Evolutionary conservation across 148 eudicot genomes (phyloP), one percentile per base, ranked within the genome.

Genomic region (Cornus suecica): DNA sequence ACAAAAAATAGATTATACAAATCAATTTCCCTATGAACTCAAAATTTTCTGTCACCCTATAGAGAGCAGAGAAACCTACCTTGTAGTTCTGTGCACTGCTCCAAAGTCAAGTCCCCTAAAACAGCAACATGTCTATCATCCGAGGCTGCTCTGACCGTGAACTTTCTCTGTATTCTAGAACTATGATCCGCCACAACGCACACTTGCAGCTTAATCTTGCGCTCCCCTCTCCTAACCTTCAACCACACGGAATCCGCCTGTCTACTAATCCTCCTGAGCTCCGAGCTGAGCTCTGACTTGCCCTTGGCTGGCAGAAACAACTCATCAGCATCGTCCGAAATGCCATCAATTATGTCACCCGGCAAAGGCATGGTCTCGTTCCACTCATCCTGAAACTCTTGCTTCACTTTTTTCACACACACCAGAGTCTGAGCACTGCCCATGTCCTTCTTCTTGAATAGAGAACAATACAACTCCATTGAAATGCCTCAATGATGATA

Each of bases 311-410:
- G 65, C 42, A 76, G 13, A 18, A 80, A 80, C 32, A 69, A 58
- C 23, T 72, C 69, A 10, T 76, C 72, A 66, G 23, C 73, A 22
- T 68, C 77, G 11, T 71, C 65, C 2, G 70, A 76, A 26, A 80
- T 45, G 34, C 76, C 83, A 71, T 76, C 83, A 1, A 80, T 67
- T 15, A 80, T 80, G 74, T 80, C 83, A 27, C 83, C 79, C 4
- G 83, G 83, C 64, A 80, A 72, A 3, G 80, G 80, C 83, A 80
- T 76, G 23, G 34, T 76, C 66, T 71, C 83, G 24, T 80, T 73
- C 83, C 83, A 76, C 66, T 76, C 76, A 13, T 76, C 80, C 13
- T 45, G 51, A 6, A 11, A 73, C 1, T 76, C 68, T 66, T 80
- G 83, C 69, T 72, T 80, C 25, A 80, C 83, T 76, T 72, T 23